phyloP scores from a whole-genome alignment of 257 asterid species.

The Orobanche coerulescens region DNA sequence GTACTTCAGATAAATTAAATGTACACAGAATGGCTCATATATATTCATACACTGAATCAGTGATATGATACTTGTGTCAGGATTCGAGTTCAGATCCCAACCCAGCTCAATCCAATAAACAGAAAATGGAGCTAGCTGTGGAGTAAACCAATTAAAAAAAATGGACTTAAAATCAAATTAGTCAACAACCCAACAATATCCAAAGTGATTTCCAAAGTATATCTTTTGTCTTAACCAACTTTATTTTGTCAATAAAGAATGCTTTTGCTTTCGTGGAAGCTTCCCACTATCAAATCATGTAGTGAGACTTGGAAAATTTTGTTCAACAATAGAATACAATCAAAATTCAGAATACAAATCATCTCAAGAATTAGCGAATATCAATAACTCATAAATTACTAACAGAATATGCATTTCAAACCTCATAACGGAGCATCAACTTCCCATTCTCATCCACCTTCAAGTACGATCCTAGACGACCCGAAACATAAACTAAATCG shows the following conservation, averaged over 20 bases:
- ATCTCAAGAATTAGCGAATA: neutral
- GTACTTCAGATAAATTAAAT: neutral
- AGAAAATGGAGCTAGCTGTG: neutral
- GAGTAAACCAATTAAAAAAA: neutral
- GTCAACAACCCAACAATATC: neutral
- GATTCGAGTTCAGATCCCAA: no score
- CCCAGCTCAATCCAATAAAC: neutral
- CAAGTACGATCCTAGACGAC: conserved; percentile 39
- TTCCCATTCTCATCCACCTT: conserved; percentile 30
- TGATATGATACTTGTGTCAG: no score
- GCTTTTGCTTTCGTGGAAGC: no score
- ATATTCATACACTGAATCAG: no score
- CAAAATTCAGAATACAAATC: neutral
- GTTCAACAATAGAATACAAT: neutral
- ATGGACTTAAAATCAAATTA: no score
- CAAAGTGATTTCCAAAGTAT: neutral
- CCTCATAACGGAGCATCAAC: conserved; percentile 27
- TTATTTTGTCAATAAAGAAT: neutral
- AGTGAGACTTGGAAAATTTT: no score
- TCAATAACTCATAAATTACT: neutral
- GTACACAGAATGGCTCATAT: no score
- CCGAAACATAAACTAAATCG: conserved; percentile 61
- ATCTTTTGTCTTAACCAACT: neutral
- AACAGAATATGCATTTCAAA: conserved; percentile 18
- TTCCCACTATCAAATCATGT: no score